phyloP scores from a whole-genome alignment of 306 rosid species.

The Pyrus bretschneideri region DNA sequence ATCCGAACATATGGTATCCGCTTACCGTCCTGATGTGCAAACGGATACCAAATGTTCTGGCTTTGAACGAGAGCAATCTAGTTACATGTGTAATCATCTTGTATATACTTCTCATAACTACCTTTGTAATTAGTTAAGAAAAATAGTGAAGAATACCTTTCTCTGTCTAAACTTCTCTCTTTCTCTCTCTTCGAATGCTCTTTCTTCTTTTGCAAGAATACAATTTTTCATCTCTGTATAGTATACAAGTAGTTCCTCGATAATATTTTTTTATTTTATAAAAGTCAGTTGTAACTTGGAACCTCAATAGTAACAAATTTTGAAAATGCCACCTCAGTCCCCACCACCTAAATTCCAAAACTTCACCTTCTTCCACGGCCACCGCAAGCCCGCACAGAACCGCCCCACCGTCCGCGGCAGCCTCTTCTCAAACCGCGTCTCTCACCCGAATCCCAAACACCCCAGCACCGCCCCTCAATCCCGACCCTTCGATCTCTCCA shows the following conservation, averaged over 20 bases:
- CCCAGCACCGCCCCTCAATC: neutral
- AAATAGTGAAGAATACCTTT: too few species aligned
- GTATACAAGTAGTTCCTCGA: neutral
- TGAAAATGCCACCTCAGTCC: constrained; percentile 56
- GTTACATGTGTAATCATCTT: too few species aligned
- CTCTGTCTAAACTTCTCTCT: too few species aligned
- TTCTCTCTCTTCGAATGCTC: too few species aligned
- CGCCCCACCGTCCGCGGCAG: constrained; percentile 69
- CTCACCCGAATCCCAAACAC: constrained; percentile 19
- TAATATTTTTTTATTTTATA: too few species aligned
- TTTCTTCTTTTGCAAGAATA: too few species aligned
- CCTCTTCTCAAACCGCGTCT: constrained; percentile 55
- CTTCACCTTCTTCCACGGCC: constrained; percentile 56
- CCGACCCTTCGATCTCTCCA: constrained; percentile 37
- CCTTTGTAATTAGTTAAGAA: too few species aligned
- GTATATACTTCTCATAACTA: too few species aligned
- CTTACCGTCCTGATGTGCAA: too few species aligned
- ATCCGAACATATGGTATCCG: too few species aligned
- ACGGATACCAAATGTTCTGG: neutral
- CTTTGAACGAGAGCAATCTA: neutral
- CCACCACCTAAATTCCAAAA: constrained; percentile 35
- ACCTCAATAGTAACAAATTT: neutral
- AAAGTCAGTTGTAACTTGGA: too few species aligned
- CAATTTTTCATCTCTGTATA: too few species aligned
- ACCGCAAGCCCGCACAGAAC: constrained; percentile 70